Percentiles rank a stretch among this genome's conserved stretches.
Evolutionary conservation across 2,329 filamentous ascomycete genomes (phyloP).

Genomic region (Albifimbria verrucaria): DNA sequence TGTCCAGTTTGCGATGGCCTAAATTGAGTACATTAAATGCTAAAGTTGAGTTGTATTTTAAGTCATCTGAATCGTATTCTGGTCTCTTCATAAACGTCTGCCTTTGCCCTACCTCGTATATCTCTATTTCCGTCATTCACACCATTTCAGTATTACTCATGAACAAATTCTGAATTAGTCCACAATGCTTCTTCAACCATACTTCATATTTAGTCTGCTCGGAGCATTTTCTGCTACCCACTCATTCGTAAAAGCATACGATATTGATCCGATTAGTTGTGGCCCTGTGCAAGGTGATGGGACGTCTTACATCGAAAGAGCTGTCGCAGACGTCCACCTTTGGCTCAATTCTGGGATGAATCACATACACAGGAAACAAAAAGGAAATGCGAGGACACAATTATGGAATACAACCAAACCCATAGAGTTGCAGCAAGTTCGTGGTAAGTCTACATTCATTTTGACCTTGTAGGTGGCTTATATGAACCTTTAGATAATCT

Average conservation of each 20-base stretch:
- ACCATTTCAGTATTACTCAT: too few relatives aligned
- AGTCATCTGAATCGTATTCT: too few relatives aligned
- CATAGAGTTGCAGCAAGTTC: not conserved
- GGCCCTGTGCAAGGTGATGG: not conserved
- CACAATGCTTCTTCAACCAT: too few relatives aligned
- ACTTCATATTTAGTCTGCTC: too few relatives aligned
- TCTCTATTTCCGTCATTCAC: too few relatives aligned
- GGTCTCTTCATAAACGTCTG: too few relatives aligned
- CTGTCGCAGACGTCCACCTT: not conserved
- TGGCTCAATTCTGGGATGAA: not conserved
- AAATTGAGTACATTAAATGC: too few relatives aligned
- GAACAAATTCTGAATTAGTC: too few relatives aligned
- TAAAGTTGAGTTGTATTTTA: too few relatives aligned
- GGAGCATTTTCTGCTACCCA: too few relatives aligned
- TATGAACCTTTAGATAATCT: not conserved
- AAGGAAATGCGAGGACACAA: not conserved
- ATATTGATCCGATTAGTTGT: not conserved
- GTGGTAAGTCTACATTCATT: not conserved
- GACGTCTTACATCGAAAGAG: not conserved
- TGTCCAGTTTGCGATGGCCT: too few relatives aligned
- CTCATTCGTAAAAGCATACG: not conserved
- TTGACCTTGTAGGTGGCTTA: not conserved
- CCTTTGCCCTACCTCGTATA: too few relatives aligned
- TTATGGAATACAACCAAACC: not conserved
- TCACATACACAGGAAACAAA: not conserved